Percentiles rank a stretch among this genome's conserved stretches.
These are phyloP conservation scores for Hirsutella rhossiliensis DNA, from an alignment of 2,329 filamentous ascomycete genomes.

Conservation along the genomic window DNA sequence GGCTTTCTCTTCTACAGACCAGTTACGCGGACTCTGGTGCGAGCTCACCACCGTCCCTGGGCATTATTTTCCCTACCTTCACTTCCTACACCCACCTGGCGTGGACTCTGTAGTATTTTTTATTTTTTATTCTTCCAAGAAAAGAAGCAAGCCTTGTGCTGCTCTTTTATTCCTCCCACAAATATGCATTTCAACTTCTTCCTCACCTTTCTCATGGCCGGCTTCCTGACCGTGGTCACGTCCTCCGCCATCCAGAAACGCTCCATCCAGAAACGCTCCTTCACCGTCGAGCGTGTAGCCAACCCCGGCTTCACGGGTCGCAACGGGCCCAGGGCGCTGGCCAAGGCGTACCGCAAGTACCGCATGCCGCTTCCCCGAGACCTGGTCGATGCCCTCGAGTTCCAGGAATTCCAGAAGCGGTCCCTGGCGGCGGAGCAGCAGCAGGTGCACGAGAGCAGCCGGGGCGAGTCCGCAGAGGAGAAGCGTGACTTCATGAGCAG, in stretches of 20 bases:
- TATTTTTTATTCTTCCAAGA: neutral
- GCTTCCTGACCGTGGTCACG: constrained; percentile 33
- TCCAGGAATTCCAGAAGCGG: constrained; percentile 6
- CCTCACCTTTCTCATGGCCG: neutral
- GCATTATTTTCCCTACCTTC: neutral
- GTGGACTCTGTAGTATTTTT: neutral
- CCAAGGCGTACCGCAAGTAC: constrained; percentile 58
- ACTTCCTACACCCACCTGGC: neutral
- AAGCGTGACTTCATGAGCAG: neutral
- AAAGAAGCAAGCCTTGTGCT: neutral
- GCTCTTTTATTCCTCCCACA: neutral
- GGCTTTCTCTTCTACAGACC: neutral
- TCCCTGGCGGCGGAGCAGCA: neutral
- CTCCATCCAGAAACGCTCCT: constrained; percentile 52
- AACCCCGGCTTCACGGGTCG: constrained; percentile 40
- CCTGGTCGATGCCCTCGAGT: constrained; percentile 24
- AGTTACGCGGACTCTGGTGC: neutral
- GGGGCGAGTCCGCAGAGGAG: neutral
- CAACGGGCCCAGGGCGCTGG: constrained; percentile 49
- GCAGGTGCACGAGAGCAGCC: neutral
- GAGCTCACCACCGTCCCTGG: neutral
- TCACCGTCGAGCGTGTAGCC: constrained; percentile 46
- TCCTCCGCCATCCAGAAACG: constrained; percentile 32
- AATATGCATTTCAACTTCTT: neutral
- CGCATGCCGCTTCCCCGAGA: constrained; percentile 37